Conservation (phyloP, 805 yeast genomes). For the Saccharomycopsis lassenensis region DNA sequence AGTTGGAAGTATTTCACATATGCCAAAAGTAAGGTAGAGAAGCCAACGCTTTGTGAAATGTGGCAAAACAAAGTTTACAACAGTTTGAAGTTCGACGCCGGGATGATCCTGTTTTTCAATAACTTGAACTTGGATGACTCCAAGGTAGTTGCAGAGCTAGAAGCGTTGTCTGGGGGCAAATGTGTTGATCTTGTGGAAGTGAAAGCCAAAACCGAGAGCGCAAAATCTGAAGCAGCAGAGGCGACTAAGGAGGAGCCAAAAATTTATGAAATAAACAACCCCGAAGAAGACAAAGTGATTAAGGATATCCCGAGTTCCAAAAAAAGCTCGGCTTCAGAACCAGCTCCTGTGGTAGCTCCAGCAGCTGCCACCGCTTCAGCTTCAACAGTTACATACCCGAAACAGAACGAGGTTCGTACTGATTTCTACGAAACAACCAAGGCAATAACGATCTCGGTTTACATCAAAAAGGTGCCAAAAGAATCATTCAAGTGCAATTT, state of each 20-base stretch:
- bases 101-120: conserved; percentile 2
- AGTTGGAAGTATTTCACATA: conserved; percentile 33
- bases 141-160: conserved; percentile 3
- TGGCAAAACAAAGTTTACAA: conserved; percentile 27
- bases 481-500: conserved; percentile 35
- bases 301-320: background rate
- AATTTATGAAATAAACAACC: conserved; percentile 2
- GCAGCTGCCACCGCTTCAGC: conserved; percentile 1
- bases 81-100: conserved; percentile 5
- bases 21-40: conserved; percentile 33
- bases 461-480: conserved; percentile 52
- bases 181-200: conserved; percentile 1
- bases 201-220: background rate
- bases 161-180: background rate
- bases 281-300: background rate
- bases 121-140: conserved; percentile 5
- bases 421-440: conserved; percentile 67
- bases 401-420: conserved; percentile 28
- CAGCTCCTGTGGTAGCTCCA: background rate
- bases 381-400: conserved; percentile 8
- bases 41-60: conserved; percentile 34
- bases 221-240: background rate
- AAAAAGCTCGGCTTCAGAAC: background rate
- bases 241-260: conserved; percentile 2
- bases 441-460: conserved; percentile 55